phyloP scores from a whole-genome alignment of 2,329 filamentous ascomycete species.

The Microsporum ferrugineum region DNA sequence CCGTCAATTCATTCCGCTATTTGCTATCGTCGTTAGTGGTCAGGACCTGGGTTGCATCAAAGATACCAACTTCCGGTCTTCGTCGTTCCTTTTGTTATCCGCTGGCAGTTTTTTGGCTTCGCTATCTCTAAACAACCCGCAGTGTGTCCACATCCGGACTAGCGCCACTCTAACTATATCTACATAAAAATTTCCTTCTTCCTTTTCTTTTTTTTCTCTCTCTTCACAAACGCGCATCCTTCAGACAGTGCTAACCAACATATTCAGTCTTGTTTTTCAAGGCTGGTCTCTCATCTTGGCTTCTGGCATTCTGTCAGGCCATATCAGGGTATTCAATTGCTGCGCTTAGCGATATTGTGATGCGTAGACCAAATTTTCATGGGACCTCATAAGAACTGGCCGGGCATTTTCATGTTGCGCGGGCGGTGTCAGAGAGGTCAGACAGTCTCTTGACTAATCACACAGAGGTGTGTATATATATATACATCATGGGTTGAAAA shows the following conservation, averaged over 20 bases:
- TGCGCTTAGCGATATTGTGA: constrained; percentile 51
- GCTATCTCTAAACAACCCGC: constrained; percentile 2
- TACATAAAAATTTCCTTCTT: constrained; percentile 18
- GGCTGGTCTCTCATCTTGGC: constrained; percentile 37
- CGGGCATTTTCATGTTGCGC: constrained; percentile 54
- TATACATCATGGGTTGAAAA: not conserved
- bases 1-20: constrained; percentile 1
- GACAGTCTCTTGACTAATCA: constrained; percentile 42
- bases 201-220: constrained; percentile 27
- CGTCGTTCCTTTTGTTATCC: not conserved
- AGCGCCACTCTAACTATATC: constrained; percentile 9
- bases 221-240: constrained; percentile 54
- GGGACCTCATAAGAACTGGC: constrained; percentile 63
- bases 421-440: constrained; percentile 76
- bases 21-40: not conserved
- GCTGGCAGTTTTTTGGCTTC: not conserved
- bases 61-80: not conserved
- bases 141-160: constrained; percentile 10
- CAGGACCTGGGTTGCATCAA: not conserved
- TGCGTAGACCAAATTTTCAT: constrained; percentile 43
- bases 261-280: constrained; percentile 13
- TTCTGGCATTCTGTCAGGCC: constrained; percentile 57
- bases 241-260: constrained; percentile 78
- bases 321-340: constrained; percentile 48
- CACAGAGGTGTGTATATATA: not conserved